Evolutionary conservation across 2,329 filamentous ascomycete genomes (phyloP).

Genomic region (Blastomyces emzantsi): DNA sequence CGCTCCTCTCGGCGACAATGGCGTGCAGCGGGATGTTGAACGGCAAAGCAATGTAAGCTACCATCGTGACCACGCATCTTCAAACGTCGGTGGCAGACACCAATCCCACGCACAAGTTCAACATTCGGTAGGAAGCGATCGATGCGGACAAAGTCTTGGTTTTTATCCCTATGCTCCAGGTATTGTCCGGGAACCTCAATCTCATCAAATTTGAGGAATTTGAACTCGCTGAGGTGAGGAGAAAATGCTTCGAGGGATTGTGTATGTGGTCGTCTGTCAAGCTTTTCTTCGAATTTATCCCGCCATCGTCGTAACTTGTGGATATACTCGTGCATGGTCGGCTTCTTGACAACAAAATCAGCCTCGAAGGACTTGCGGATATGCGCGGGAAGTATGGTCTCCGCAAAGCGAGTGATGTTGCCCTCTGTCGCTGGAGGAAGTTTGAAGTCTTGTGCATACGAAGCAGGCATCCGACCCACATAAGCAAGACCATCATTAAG

Average conservation of each 20-base stretch:
- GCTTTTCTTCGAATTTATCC: slow-evolving; percentile 95
- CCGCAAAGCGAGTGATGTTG: slow-evolving; percentile 93
- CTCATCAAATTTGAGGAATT: slow-evolving; percentile 96
- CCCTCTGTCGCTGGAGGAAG: slow-evolving; percentile 82
- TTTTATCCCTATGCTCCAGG: slow-evolving; percentile 95
- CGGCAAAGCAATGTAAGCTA: slow-evolving; percentile 90
- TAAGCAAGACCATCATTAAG: slow-evolving; percentile 93
- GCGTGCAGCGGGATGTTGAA: slow-evolving; percentile 88
- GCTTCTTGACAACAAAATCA: slow-evolving; percentile 93
- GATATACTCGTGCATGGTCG: slow-evolving; percentile 98
- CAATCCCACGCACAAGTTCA: slow-evolving; percentile 82
- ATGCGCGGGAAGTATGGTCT: slow-evolving; percentile 88
- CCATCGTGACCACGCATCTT: slow-evolving; percentile 97
- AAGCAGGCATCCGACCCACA: slow-evolving; percentile 74
- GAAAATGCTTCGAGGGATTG: slow-evolving; percentile 77
- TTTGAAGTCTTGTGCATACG: slow-evolving; percentile 86
- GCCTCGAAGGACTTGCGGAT: slow-evolving; percentile 94
- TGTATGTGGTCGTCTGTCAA: slow-evolving; percentile 69
- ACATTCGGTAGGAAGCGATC: slow-evolving; percentile 95
- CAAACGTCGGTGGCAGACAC: slow-evolving; percentile 81
- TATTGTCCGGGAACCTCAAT: slow-evolving; percentile 98
- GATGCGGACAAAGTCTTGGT: slow-evolving; percentile 95
- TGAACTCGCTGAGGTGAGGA: slow-evolving; percentile 88
- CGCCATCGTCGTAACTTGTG: slow-evolving; percentile 93
- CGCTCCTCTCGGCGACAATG: slow-evolving; percentile 91